Evolutionary conservation across 2,329 filamentous ascomycete species (phyloP).

Genomic region (Lachnellula suecica): DNA sequence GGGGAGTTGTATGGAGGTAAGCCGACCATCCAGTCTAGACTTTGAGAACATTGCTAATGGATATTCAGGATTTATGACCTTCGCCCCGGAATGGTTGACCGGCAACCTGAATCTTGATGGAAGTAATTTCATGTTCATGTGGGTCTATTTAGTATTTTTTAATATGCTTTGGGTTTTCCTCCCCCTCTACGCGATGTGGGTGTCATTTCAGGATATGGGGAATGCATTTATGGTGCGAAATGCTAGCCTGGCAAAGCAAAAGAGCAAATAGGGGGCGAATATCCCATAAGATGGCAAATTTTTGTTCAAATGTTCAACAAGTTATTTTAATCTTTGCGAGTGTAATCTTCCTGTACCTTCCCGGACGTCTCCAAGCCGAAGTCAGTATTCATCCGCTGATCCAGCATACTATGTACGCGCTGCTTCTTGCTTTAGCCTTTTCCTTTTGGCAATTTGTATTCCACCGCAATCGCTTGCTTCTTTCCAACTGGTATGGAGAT

Average conservation of each 20-base stretch:
- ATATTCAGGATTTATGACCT: constrained; percentile 66
- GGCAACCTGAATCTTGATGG: constrained; percentile 61
- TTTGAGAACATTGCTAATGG: not conserved
- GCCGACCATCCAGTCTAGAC: constrained; percentile 18
- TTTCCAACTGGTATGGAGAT: too few relatives aligned
- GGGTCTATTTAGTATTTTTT: constrained; percentile 69
- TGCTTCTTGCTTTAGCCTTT: too few relatives aligned
- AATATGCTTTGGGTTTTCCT: constrained; percentile 68
- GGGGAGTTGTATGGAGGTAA: constrained; percentile 65
- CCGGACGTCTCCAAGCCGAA: too few relatives aligned
- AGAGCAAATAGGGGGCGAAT: constrained; percentile 29
- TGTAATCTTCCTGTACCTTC: too few relatives aligned
- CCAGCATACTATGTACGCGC: not conserved
- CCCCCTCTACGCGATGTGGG: constrained; percentile 58
- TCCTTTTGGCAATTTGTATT: too few relatives aligned
- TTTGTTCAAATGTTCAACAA: too few relatives aligned
- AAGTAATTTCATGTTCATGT: constrained; percentile 61
- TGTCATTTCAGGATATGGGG: constrained; percentile 53
- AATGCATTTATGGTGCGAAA: constrained; percentile 48
- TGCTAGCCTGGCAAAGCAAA: constrained; percentile 28
- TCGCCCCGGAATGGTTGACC: constrained; percentile 67
- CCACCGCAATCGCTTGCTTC: too few relatives aligned
- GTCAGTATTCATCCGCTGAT: not conserved
- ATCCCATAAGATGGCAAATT: not conserved
- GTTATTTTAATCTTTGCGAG: too few relatives aligned